Percentiles rank a stretch among this genome's conserved stretches.
phyloP scores from a whole-genome alignment of 1,284 basidiomycete species.

The Cutaneotrichosporon sp. region DNA sequence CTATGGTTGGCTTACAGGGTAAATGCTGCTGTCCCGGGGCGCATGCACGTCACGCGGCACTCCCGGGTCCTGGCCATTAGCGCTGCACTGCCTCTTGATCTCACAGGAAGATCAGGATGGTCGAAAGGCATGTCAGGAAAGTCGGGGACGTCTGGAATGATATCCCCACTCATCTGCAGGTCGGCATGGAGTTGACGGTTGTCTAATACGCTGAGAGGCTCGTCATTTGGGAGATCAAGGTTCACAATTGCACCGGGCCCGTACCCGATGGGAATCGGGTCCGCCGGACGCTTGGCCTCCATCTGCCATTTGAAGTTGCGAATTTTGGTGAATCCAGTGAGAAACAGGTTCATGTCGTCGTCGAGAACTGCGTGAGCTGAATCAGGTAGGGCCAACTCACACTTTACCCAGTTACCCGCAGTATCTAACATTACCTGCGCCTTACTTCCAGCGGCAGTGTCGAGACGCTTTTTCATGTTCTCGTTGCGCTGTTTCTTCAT shows the following conservation, averaged over 20 bases:
- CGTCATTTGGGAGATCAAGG: background rate
- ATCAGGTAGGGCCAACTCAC: background rate
- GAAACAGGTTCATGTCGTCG: constrained; percentile 24
- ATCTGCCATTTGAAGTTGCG: constrained; percentile 32
- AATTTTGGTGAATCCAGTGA: constrained; percentile 16
- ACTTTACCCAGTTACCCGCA: constrained; percentile 7
- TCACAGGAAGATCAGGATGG: background rate
- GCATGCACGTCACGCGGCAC: no score
- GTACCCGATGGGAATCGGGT: background rate
- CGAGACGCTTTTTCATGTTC: constrained; percentile 8
- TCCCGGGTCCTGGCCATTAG: no score
- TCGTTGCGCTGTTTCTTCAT: constrained; percentile 19
- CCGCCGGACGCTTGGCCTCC: constrained; percentile 11
- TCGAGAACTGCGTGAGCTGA: constrained; percentile 25
- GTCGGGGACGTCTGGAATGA: background rate
- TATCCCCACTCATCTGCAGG: no score
- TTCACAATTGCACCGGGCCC: background rate
- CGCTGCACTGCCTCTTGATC: no score
- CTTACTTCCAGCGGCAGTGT: constrained; percentile 2
- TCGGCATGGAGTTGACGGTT: no score
- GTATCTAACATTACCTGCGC: constrained; percentile 25
- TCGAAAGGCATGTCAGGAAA: background rate
- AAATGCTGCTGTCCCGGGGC: no score
- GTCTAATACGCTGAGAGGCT: background rate
- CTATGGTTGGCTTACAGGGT: no score